phyloP scores from a whole-genome alignment of 441 rosid species.

The Arabidopsis hybrid region DNA sequence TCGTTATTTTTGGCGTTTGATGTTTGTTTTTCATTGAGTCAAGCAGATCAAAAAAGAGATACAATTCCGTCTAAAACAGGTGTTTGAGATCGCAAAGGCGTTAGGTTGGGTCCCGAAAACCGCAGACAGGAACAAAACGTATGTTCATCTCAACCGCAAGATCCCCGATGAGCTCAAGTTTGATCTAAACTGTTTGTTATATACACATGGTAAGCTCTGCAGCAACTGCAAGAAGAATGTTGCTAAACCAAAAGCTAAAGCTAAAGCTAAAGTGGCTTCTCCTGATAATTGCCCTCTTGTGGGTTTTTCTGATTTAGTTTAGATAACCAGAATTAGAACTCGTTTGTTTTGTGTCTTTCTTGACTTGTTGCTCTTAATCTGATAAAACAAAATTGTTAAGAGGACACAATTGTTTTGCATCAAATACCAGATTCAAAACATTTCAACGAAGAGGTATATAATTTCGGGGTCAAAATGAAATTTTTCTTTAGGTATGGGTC shows the following conservation, averaged over 20 bases:
- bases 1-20: not conserved
- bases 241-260: constrained; percentile 48
- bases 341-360: not conserved
- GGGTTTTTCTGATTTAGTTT: constrained; percentile 32
- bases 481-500: not conserved
- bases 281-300: constrained; percentile 56
- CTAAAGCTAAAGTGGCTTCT: constrained; percentile 34
- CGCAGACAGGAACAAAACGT: constrained; percentile 77
- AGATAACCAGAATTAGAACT: constrained; percentile 23
- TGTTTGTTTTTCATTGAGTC: constrained; percentile 8
- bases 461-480: constrained; percentile 20
- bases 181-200: constrained; percentile 78
- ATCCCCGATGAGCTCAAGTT: constrained; percentile 83
- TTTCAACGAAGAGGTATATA: not conserved
- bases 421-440: constrained; percentile 2
- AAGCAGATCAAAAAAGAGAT: not conserved
- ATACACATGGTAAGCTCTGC: constrained; percentile 77
- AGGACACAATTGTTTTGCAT: not conserved
- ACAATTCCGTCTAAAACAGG: constrained; percentile 50
- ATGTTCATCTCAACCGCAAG: constrained; percentile 71
- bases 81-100: constrained; percentile 81
- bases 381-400: too few species aligned
- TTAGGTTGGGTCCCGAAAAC: constrained; percentile 83
- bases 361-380: too few species aligned
- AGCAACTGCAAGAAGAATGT: constrained; percentile 66